Percentiles rank a stretch among this genome's conserved stretches.
phyloP scores from a whole-genome alignment of 169 alveolate genomes.

The Hepatocystis sp. region DNA sequence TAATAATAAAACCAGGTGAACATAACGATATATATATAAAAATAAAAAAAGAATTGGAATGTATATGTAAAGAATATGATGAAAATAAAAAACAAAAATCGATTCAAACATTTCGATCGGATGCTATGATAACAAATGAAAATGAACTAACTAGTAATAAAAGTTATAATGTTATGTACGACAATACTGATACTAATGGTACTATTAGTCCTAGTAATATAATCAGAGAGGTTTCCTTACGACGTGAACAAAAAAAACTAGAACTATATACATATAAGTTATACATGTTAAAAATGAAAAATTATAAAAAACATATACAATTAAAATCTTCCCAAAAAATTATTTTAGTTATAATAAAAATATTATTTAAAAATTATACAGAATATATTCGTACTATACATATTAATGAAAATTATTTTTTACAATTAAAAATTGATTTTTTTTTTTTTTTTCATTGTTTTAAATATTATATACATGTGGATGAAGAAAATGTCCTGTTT shows the following conservation, averaged over 20 bases:
- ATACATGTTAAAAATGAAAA: slow-evolving; percentile 65
- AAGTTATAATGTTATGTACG: neutral
- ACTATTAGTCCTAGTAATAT: too few species aligned
- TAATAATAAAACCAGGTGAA: neutral
- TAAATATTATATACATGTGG: slow-evolving; percentile 45
- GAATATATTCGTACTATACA: slow-evolving; percentile 43
- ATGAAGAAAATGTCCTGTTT: slow-evolving; percentile 70
- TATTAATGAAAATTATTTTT: slow-evolving; percentile 45
- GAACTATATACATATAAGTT: slow-evolving; percentile 71
- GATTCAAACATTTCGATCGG: neutral
- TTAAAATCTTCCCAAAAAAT: slow-evolving; percentile 28
- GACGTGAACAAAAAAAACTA: slow-evolving; percentile 40
- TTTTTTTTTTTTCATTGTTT: slow-evolving; percentile 49
- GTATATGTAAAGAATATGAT: slow-evolving; percentile 12
- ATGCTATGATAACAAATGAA: neutral
- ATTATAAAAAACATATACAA: slow-evolving; percentile 40
- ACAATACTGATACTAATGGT: neutral
- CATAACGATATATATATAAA: slow-evolving; percentile 21
- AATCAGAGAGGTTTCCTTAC: too few species aligned
- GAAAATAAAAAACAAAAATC: neutral
- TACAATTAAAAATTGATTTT: slow-evolving; percentile 50
- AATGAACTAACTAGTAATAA: too few species aligned
- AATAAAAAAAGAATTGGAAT: slow-evolving; percentile 8
- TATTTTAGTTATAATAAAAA: slow-evolving; percentile 48
- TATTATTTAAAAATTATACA: slow-evolving; percentile 45